Evolutionary conservation across 139 green algal genomes (phyloP).

Genomic region (Chlamydomonas incerta): DNA sequence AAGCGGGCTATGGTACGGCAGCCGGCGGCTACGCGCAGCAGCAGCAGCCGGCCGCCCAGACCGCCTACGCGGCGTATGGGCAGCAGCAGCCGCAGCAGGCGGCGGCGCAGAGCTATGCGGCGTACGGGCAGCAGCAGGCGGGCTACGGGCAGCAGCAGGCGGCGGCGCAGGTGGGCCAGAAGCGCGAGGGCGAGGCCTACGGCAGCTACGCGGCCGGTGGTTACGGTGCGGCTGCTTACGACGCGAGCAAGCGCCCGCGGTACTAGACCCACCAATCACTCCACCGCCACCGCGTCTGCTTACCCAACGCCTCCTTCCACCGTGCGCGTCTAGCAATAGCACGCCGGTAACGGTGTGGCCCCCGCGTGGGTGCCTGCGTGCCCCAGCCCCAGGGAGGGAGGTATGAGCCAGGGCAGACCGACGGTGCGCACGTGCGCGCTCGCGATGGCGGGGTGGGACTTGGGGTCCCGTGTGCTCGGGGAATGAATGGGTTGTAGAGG

Average conservation of each 20-base stretch:
- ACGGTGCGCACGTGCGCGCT: too few species aligned
- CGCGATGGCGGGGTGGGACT: too few species aligned
- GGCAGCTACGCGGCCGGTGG: conserved; percentile 6
- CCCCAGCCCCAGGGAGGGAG: too few species aligned
- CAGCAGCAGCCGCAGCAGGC: conserved; percentile 13
- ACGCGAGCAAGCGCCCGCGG: conserved; percentile 38
- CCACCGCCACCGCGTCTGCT: background rate
- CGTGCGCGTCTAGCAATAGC: too few species aligned
- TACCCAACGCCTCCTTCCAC: background rate
- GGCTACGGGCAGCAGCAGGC: background rate
- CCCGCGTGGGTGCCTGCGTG: too few species aligned
- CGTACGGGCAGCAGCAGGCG: background rate
- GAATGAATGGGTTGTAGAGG: too few species aligned
- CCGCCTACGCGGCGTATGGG: background rate
- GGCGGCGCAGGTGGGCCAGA: conserved; percentile 14
- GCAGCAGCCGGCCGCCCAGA: background rate
- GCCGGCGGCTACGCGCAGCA: background rate
- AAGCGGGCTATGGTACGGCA: background rate
- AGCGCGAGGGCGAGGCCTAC: conserved; percentile 29
- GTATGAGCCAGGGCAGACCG: too few species aligned
- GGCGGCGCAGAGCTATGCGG: background rate
- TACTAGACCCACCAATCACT: conserved; percentile 30
- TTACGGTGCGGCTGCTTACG: conserved; percentile 6
- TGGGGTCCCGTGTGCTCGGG: too few species aligned
- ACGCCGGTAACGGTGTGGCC: too few species aligned